Evolutionary conservation across 257 asterid genomes (phyloP), one percentile per base, ranked within the genome.

Genomic region (Solanum okadae): DNA sequence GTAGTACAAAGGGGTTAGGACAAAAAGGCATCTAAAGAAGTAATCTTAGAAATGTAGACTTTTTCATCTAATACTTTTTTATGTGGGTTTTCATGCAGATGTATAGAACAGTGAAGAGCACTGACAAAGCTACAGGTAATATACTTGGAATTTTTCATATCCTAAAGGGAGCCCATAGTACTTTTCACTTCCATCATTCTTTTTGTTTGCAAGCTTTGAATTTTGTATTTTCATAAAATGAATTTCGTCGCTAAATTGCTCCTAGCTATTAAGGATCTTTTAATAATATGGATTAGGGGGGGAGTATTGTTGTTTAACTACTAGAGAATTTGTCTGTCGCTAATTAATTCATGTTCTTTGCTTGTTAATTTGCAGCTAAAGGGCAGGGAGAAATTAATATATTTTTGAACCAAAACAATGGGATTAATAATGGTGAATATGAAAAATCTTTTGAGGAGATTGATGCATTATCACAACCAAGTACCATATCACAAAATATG

Each of bases 91-190:
- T 90, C 93, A 90, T 92, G 96, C 98, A 96, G 98, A 96, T 96
- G 98, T 96, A 94, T 89, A 96, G 98, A 96, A 95, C 98, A 92
- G 98, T 95, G 94, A 96, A 95, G 96, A 93, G 96, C 96, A 95
- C 96, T 90, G 96, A 93, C 93, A 96, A 92, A 91, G 90, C 92
- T 86, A 86, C 94, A 92, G 98, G 98, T 95, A 75, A 75, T 71
- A 93, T 75, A 16, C 44, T 89, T 93, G 90, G 91, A 90, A 27
- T 63, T 86, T 52, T 72, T 29, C 61, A 6, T 52, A 10, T 29
- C 73, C n/a, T 23, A 25, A 87, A 87, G 92, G 92, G 92, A 90
- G 89, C 94, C 90, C 93, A 46, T 63, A 18, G 63, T 52, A 86
- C 84, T 91, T 81, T 78, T 11, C 37, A 65, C 86, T 87, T 71